Conservation (phyloP, 2,329 filamentous ascomycete genomes). For the Cercospora zeae-maydis region DNA sequence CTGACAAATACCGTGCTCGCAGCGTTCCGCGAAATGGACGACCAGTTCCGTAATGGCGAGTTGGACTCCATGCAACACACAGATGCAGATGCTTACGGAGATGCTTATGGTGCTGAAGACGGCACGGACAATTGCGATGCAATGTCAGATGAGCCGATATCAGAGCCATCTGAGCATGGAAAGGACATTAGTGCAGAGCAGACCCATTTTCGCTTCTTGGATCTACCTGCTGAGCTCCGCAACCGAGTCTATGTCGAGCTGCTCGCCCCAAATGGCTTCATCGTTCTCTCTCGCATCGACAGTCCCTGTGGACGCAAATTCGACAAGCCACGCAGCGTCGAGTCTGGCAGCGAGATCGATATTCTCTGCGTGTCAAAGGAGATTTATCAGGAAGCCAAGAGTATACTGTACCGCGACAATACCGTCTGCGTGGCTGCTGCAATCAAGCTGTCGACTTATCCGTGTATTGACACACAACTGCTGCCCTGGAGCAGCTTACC, state of each 20-base stretch:
- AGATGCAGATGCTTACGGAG: neutral
- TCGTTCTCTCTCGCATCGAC: constrained; percentile 5
- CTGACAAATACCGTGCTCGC: neutral
- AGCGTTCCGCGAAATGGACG: neutral
- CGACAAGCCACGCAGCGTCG: neutral
- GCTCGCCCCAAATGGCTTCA: constrained; percentile 17
- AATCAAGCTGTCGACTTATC: neutral
- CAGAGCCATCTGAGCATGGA: neutral
- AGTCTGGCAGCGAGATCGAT: neutral
- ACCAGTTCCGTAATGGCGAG: neutral
- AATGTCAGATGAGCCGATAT: neutral
- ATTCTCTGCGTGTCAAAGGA: constrained; percentile 21
- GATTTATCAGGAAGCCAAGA: constrained; percentile 38
- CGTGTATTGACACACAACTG: constrained; percentile 4
- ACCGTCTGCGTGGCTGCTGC: constrained; percentile 10
- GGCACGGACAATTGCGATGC: neutral
- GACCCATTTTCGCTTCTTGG: constrained; percentile 19
- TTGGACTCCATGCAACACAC: neutral
- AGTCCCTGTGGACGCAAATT: neutral
- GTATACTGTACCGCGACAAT: constrained; percentile 39
- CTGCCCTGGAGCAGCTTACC: constrained; percentile 9
- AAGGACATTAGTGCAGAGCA: neutral
- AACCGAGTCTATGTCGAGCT: constrained; percentile 19
- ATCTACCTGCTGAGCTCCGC: constrained; percentile 23
- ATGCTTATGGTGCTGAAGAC: neutral